Conservation (phyloP, 1,284 basidiomycete genomes). For the Cerioporus squamosus region DNA sequence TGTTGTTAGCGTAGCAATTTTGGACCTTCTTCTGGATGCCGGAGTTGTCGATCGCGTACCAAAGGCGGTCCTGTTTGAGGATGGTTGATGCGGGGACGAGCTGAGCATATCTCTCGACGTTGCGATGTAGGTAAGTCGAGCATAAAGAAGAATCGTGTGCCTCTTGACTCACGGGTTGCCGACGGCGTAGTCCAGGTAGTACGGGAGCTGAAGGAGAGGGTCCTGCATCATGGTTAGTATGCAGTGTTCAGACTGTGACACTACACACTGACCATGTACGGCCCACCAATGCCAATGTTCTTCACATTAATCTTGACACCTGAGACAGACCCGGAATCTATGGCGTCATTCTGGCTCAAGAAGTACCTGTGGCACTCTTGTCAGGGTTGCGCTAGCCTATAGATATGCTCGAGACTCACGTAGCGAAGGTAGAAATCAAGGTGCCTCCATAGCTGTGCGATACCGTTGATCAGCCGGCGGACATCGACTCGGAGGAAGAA, state of each 20-base stretch:
- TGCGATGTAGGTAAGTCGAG: no score
- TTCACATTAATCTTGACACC: conserved; percentile 3
- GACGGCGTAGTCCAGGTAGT: neutral
- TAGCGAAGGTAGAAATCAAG: conserved; percentile 62
- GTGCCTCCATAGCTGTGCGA: conserved; percentile 56
- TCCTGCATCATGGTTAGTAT: neutral
- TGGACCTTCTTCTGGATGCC: conserved; percentile 5
- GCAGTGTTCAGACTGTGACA: no score
- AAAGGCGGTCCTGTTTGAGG: neutral
- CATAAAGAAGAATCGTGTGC: no score
- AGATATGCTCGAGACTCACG: conserved; percentile 38
- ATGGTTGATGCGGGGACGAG: conserved; percentile 1
- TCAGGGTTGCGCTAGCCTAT: no score
- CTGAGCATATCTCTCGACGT: conserved; percentile 1
- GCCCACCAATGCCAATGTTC: neutral
- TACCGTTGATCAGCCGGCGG: neutral
- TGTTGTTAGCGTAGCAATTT: conserved; percentile 4
- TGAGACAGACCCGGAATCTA: neutral
- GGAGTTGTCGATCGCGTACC: conserved; percentile 6
- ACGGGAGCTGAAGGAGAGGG: neutral
- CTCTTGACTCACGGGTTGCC: neutral
- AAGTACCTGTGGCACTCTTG: neutral
- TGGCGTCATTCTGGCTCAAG: neutral
- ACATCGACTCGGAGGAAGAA: neutral
- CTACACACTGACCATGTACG: neutral